These are phyloP conservation scores for Plantago major DNA, from an alignment of 257 asterid genomes.

Conservation along the genomic window DNA sequence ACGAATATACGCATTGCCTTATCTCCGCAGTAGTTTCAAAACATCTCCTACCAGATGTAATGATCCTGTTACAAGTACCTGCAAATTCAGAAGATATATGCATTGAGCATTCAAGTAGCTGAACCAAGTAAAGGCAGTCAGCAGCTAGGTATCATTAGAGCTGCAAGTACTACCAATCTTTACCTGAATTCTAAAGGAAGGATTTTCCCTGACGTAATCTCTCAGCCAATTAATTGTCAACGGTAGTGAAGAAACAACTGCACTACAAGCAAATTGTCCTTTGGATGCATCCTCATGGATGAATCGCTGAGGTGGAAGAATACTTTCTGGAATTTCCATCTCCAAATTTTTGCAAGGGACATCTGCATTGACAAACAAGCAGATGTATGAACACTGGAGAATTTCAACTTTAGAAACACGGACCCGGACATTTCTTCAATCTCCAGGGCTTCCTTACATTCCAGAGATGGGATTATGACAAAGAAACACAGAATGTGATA, in stretches of 20 bases:
- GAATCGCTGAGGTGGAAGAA: slow-evolving; percentile 47
- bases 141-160: not conserved
- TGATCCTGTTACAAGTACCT: slow-evolving; percentile 97
- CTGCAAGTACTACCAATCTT: not conserved
- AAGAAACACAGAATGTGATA: no score
- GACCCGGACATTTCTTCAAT: no score
- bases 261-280: slow-evolving; percentile 56
- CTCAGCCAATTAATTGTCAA: slow-evolving; percentile 75
- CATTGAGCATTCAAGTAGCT: not conserved
- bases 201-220: slow-evolving; percentile 55
- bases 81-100: slow-evolving; percentile 8
- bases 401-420: not conserved
- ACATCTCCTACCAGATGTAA: slow-evolving; percentile 92
- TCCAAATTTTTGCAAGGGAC: slow-evolving; percentile 33
- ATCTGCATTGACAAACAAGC: slow-evolving; percentile 32
- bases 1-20: slow-evolving; percentile 23
- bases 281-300: slow-evolving; percentile 36
- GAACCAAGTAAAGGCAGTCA: not conserved
- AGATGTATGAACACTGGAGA: not conserved
- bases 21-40: slow-evolving; percentile 58
- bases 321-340: slow-evolving; percentile 28
- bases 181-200: slow-evolving; percentile 67
- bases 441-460: no score
- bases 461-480: no score
- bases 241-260: slow-evolving; percentile 76